Evolutionary conservation across 495 filamentous ascomycete genomes (phyloP).

Genomic region (Penicillium malachiteum): DNA sequence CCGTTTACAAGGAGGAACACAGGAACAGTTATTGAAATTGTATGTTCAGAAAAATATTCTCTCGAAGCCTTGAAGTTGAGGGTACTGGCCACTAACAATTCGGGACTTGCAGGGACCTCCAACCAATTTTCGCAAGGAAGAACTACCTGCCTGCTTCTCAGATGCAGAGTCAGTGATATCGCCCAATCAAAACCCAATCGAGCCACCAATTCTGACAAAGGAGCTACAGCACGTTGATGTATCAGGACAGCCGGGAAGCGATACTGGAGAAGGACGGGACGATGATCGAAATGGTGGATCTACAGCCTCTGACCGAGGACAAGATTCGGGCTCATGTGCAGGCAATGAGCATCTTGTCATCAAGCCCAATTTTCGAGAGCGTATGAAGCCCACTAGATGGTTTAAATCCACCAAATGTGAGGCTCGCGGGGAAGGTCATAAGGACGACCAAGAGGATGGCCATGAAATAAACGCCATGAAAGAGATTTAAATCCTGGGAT

Average conservation of each 20-base stretch:
- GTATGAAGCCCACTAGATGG: conserved; percentile 19
- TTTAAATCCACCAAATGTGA: conserved; percentile 2
- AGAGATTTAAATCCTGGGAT: neutral
- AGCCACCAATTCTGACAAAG: conserved; percentile 32
- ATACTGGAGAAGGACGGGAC: conserved; percentile 32
- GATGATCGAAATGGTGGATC: conserved; percentile 25
- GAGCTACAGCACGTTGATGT: conserved; percentile 39
- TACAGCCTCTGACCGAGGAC: conserved; percentile 29
- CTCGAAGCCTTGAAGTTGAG: neutral
- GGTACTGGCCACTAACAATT: conserved; percentile 4
- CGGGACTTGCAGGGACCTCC: conserved; percentile 34
- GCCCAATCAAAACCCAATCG: conserved; percentile 15
- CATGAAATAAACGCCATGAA: conserved; percentile 4
- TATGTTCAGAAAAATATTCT: conserved; percentile 18
- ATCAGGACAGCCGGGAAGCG: conserved; percentile 33
- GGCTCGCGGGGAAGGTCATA: neutral
- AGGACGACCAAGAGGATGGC: neutral
- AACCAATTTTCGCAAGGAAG: conserved; percentile 48
- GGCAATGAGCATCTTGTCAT: conserved; percentile 32
- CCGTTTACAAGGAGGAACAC: conserved; percentile 31
- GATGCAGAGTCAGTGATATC: conserved; percentile 46
- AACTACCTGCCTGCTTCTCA: conserved; percentile 38
- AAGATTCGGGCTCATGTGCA: conserved; percentile 36
- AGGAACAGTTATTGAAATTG: conserved; percentile 37
- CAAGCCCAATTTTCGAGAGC: conserved; percentile 21